These are phyloP conservation scores for Isabelozyma gotoi DNA, from an alignment of 805 yeast genomes.

Conservation along the genomic window DNA sequence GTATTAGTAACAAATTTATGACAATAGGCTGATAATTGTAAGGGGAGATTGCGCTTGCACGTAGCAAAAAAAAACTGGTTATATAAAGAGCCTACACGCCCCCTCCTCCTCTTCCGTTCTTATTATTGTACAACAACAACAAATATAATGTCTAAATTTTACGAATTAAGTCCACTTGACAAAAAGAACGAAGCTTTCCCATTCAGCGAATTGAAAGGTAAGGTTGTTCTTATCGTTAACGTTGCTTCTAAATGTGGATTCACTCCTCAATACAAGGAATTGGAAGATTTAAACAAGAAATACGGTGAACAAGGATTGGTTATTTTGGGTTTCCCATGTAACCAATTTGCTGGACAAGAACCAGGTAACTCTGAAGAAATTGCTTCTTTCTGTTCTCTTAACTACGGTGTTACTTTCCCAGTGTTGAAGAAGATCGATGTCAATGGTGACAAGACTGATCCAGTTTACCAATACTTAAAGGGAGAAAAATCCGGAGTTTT, in stretches of 20 bases:
- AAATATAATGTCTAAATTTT: conserved; percentile 18
- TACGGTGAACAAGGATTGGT: conserved; percentile 63
- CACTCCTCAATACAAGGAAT: conserved; percentile 73
- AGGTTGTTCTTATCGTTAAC: conserved; percentile 80
- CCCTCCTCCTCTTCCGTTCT: background rate
- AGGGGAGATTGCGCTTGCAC: background rate
- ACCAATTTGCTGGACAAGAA: conserved; percentile 83
- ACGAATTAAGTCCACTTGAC: conserved; percentile 41
- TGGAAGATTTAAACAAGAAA: conserved; percentile 66
- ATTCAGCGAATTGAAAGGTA: conserved; percentile 64
- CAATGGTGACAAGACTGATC: conserved; percentile 32
- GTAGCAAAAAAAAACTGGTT: no score
- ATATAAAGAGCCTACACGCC: background rate
- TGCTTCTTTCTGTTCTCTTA: conserved; percentile 14
- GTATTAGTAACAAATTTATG: no score
- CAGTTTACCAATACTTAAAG: conserved; percentile 32
- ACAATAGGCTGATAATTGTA: no score
- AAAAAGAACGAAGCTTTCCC: conserved; percentile 51
- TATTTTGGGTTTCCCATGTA: conserved; percentile 86
- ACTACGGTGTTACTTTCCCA: conserved; percentile 36
- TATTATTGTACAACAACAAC: background rate
- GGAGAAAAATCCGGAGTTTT: conserved; percentile 21
- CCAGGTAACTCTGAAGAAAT: conserved; percentile 53
- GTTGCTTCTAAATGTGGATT: conserved; percentile 83
- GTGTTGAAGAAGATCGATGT: conserved; percentile 36